Evolutionary conservation across 345 rosid species (phyloP), one percentile per base, ranked within the genome.

Genomic region (Euphorbia peplus): DNA sequence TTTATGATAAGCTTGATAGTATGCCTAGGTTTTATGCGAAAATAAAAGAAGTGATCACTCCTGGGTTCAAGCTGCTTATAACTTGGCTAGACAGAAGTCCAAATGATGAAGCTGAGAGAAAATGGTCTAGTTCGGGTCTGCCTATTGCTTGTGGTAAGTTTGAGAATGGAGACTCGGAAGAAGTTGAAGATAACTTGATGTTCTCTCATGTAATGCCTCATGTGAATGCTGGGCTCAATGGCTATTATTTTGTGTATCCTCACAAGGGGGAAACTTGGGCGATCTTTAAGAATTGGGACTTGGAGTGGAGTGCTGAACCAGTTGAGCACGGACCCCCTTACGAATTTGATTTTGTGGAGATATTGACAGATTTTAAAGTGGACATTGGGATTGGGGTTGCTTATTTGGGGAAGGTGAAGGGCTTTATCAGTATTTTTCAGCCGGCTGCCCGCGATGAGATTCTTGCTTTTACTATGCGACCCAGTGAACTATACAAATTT

Each of bases 181-280:
- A 22, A 52, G 72, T 82, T 10, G 76, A 63, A 64, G 85, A 87
- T 76, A 81, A 10, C 22, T 70, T 67, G 21, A 84, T 88, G 86
- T 91, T 93, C 81, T 93, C 96, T 71, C 89, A 87, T 79, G 82
- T 63, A 80, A 73, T 83, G 62, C 39, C 30, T 64, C 60, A 63
- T 18, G 7, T 32, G 11, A 75, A 63, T 19, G 32, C 71, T 28
- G 41, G 21, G 41, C 71, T 68, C 59, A 75, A 72, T 70, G 39
- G 70, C 44, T 62, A 65, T 44, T 78, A 51, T 56, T 7, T 64
- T 64, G 75, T 93, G 35, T 87, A 89, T 80, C 98, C 96, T 73
- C 77, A 78, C 66, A 80, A 68, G 60, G 96, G 97, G 64, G 97
- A 93, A 76, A 81, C 81, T 54, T 93, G 98, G 98, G 97, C 98